These are phyloP conservation scores for Cadophora sp. DNA, from an alignment of 2,329 filamentous ascomycete genomes.

Conservation along the genomic window DNA sequence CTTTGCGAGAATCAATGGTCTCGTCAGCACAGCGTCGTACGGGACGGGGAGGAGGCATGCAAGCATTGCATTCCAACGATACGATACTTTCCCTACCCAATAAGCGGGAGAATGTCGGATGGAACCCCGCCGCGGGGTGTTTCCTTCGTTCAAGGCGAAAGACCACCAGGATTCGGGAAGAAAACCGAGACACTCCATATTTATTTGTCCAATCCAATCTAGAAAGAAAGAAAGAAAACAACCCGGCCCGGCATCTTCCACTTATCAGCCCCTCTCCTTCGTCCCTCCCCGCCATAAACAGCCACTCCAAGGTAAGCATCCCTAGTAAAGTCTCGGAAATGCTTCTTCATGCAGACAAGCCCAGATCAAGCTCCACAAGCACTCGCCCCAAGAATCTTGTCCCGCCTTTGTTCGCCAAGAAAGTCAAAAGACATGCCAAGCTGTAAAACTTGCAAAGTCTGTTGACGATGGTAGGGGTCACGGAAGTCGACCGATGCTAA, in stretches of 20 bases:
- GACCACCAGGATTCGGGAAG: neutral
- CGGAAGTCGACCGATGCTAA: slow-evolving; percentile 4
- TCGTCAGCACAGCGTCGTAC: too few species aligned
- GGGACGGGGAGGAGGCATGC: too few species aligned
- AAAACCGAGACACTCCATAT: neutral
- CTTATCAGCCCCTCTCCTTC: too few species aligned
- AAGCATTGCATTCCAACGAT: too few species aligned
- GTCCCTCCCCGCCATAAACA: neutral
- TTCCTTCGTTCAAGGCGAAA: neutral
- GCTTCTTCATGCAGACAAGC: neutral
- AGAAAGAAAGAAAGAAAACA: neutral
- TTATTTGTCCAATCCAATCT: too few species aligned
- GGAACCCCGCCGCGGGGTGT: neutral
- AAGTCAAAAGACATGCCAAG: neutral
- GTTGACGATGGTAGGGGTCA: neutral
- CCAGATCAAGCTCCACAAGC: slow-evolving; percentile 4
- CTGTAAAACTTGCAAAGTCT: neutral
- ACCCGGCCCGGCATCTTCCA: neutral
- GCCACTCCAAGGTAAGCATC: neutral
- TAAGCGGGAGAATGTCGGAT: neutral
- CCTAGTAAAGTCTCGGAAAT: neutral
- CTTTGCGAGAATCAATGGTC: too few species aligned
- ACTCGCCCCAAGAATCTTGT: slow-evolving; percentile 1
- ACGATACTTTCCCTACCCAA: too few species aligned
- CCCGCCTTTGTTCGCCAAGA: neutral